Percentiles rank a stretch among this genome's conserved stretches.
Conservation (phyloP, 176 grass and related monocot species). For the Secale cereale region DNA sequence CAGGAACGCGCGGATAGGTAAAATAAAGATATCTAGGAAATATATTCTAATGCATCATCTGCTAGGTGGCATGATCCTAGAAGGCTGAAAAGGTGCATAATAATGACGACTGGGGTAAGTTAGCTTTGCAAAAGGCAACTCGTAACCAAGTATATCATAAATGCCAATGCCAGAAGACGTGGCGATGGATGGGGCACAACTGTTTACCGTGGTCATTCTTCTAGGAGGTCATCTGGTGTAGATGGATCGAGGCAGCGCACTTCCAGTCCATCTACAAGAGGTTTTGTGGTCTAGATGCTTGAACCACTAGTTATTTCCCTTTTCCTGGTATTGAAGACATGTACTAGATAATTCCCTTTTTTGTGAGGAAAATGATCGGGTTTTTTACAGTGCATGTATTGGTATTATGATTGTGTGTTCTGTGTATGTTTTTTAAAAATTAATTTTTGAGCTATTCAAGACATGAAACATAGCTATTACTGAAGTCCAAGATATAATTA, state of each 20-base stretch:
- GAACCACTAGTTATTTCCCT: too few relatives aligned
- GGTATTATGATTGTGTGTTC: too few relatives aligned
- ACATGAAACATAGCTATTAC: too few relatives aligned
- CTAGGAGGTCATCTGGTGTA: slow-evolving; percentile 42
- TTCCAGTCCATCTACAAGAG: slow-evolving; percentile 58
- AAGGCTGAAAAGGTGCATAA: slow-evolving; percentile 34
- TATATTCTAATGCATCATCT: slow-evolving; percentile 42
- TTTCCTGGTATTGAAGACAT: too few relatives aligned
- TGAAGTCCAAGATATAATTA: too few relatives aligned
- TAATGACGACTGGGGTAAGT: slow-evolving; percentile 40
- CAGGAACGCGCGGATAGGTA: slow-evolving; percentile 22
- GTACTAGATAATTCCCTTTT: too few relatives aligned
- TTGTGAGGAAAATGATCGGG: too few relatives aligned
- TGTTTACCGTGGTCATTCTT: slow-evolving; percentile 33
- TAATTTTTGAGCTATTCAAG: too few relatives aligned
- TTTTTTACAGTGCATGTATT: too few relatives aligned
- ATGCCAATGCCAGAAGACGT: slow-evolving; percentile 40
- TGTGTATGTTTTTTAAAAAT: too few relatives aligned
- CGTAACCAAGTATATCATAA: slow-evolving; percentile 40
- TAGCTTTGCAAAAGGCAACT: slow-evolving; percentile 26
- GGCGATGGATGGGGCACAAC: slow-evolving; percentile 40
- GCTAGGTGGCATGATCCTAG: slow-evolving; percentile 27
- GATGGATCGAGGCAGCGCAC: slow-evolving; percentile 49
- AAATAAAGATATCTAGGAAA: slow-evolving; percentile 36
- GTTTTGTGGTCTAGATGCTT: neutral